These are phyloP conservation scores for Apophysomyces ossiformis DNA, from an alignment of 371 early-diverging fungal genomes.

Conservation along the genomic window DNA sequence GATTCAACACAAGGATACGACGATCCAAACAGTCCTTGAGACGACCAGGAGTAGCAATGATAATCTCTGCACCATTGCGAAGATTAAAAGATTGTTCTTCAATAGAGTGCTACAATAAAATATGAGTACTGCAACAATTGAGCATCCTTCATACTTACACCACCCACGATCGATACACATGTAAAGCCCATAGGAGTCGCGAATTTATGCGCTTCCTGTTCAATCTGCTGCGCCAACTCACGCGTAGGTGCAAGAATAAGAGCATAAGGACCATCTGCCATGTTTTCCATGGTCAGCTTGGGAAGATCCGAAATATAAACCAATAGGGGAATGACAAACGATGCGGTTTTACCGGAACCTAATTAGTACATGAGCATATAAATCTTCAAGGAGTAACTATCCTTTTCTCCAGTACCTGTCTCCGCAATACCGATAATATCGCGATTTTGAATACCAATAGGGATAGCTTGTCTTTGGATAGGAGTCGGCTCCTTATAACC, in stretches of 20 bases:
- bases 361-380: not conserved
- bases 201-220: constrained; percentile 88
- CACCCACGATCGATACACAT: constrained; percentile 93
- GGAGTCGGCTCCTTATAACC: constrained; percentile 97
- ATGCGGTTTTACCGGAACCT: constrained; percentile 95
- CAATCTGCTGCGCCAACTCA: constrained; percentile 96
- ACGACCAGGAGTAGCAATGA: constrained; percentile 98
- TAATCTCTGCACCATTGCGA: constrained; percentile 89
- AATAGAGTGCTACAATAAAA: constrained; percentile 64
- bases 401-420: constrained; percentile 72
- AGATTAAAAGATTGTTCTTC: constrained; percentile 86
- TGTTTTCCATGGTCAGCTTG: constrained; percentile 71
- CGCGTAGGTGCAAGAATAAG: constrained; percentile 96
- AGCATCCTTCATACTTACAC: constrained; percentile 53
- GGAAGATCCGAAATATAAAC: constrained; percentile 86
- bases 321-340: constrained; percentile 96
- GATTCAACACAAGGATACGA: constrained; percentile 81
- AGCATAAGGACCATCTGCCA: constrained; percentile 89
- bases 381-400: not conserved
- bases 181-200: constrained; percentile 79
- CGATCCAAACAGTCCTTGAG: constrained; percentile 88
- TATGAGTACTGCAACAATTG: not conserved
- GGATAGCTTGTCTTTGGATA: constrained; percentile 98
- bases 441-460: constrained; percentile 89
- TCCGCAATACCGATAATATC: constrained; percentile 98